Base-by-base conservation (phyloP, 1,139 yeast genomes). In the Candida mesenterica region DNA sequence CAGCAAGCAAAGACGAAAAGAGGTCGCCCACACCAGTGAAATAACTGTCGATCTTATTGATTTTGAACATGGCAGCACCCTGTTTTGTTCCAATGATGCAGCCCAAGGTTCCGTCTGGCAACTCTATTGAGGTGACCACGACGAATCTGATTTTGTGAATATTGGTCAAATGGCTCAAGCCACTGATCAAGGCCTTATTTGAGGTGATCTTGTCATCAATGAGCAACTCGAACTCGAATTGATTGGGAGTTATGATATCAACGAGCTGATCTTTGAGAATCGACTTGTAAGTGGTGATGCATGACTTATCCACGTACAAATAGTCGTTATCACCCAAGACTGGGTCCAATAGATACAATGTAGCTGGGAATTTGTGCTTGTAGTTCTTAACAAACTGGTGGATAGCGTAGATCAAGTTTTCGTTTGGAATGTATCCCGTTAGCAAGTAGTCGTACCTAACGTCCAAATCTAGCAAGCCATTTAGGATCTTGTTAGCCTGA, bases 21-120 rank as follows among this genome's bases (percentile, higher is more conserved):
- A 92, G 63, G 51, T 92, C 98, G 2, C 98, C 98, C 4, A 92
- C 89, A 0, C 98, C 97, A 2, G 94, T 84, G 57, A 90, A 90
- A 44, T 82, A 82, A 2, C 90, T 82, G 31, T 81, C 71, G 36
- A 87, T 74, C 29, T 68, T 59, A 4, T 82, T 79, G 13, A 80
- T 66, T 20, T 31, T 57, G 57, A 75, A 72, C 56, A 56, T 34
- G n/a, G 37, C 28, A n/a, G 35, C 14, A 14, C 44, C 41, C 10
- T 19, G 34, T 32, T 42, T 31, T 37, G 46, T 33, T 18, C 37
- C 45, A 2, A 38, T 35, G 0, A 39, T 39, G 30, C 43, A 42
- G 7, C 29, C 36, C 4, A 42, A 23, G 22, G 22, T 27, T 9
- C 30, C 37, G 6, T 25, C 32, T 7, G 27, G 20, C 12, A 34